These are phyloP conservation scores for Pseudogymnoascus verrucosus DNA, from an alignment of 2,329 filamentous ascomycete genomes.

Conservation along the genomic window DNA sequence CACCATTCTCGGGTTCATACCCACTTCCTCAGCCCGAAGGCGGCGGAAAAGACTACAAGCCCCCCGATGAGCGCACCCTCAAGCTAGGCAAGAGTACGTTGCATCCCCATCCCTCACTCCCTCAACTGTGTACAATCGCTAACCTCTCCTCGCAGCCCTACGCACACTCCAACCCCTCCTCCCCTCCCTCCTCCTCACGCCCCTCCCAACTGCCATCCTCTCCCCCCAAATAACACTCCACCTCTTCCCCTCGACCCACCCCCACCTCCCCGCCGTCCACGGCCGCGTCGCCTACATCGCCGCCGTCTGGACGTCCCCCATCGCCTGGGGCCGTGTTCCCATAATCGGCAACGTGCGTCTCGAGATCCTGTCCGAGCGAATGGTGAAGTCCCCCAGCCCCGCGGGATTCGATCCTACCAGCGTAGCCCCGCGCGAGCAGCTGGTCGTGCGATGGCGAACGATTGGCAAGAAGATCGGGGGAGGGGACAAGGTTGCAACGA, in stretches of 20 bases:
- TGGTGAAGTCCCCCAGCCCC: conserved; percentile 40
- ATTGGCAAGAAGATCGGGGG: conserved; percentile 39
- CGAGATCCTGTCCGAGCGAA: conserved; percentile 81
- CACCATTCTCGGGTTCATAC: conserved; percentile 33
- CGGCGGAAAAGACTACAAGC: conserved; percentile 27
- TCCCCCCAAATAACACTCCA: conserved; percentile 64
- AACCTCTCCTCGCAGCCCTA: conserved; percentile 40
- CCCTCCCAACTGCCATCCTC: conserved; percentile 66
- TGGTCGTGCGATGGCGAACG: conserved; percentile 87
- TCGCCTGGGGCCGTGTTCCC: conserved; percentile 90
- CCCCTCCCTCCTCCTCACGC: conserved; percentile 58
- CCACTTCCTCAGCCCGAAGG: conserved; percentile 14
- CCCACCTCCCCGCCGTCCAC: conserved; percentile 83
- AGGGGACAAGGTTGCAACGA: conserved; percentile 38
- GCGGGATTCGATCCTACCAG: background rate
- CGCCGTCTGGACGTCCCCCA: conserved; percentile 89
- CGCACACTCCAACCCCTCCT: conserved; percentile 57
- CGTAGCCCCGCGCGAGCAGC: conserved; percentile 53
- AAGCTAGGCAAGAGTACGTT: conserved; percentile 56
- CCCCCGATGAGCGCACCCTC: conserved; percentile 47
- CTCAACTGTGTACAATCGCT: background rate
- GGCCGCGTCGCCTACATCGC: conserved; percentile 86
- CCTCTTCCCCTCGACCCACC: conserved; percentile 69
- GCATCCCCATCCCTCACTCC: background rate
- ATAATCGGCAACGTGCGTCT: conserved; percentile 85